Conservation (phyloP, 345 rosid species). For the Triadica sebifera region DNA sequence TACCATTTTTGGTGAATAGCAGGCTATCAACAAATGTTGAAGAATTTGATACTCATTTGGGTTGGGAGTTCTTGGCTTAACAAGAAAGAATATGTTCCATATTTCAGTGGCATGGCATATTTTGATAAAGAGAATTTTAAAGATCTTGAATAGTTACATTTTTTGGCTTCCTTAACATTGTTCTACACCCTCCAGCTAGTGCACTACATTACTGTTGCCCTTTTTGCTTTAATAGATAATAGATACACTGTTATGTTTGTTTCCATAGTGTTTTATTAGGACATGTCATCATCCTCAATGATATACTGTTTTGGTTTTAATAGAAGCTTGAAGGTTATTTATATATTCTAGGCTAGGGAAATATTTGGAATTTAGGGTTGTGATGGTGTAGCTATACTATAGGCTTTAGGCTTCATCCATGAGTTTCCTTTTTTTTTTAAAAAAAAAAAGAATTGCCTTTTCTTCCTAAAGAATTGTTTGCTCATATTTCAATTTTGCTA, state of each 20-base stretch:
- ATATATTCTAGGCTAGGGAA: background rate
- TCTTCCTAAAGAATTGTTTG: background rate
- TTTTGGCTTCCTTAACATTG: background rate
- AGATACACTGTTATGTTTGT: background rate
- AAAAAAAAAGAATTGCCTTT: background rate
- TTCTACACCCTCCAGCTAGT: background rate
- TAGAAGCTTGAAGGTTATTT: background rate
- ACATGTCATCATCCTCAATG: background rate
- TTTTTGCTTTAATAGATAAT: background rate
- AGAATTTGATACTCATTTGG: background rate
- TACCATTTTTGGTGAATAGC: background rate
- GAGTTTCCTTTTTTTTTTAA: no score
- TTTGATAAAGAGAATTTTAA: background rate
- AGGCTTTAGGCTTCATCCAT: background rate
- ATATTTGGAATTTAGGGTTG: background rate
- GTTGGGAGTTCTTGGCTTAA: background rate
- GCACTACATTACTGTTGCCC: no score
- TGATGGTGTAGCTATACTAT: background rate
- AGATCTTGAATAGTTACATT: background rate
- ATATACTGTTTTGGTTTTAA: background rate
- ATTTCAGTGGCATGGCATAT: background rate
- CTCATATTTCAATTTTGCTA: background rate
- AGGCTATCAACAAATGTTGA: background rate
- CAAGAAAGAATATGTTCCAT: background rate
- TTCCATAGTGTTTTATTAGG: background rate